Evolutionary conservation across 805 yeast species (phyloP).

Genomic region (Spathaspora passalidarum): DNA sequence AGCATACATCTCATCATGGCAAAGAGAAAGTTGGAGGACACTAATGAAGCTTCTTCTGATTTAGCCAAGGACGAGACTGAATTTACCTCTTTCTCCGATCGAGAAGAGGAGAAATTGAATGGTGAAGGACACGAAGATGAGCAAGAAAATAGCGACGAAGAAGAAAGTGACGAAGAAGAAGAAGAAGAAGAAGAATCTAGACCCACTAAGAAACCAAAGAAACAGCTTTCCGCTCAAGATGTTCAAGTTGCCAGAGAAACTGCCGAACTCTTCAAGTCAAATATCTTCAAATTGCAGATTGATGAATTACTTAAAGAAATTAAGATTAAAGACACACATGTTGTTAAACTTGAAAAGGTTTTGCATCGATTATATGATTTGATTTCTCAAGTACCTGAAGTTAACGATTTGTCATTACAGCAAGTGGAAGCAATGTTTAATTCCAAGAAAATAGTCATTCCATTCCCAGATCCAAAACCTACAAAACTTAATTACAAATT

Average conservation of each 20-base stretch:
- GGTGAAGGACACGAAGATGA: slow-evolving; percentile 28
- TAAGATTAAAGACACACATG: slow-evolving; percentile 65
- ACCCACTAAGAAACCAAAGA: slow-evolving; percentile 33
- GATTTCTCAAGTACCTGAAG: slow-evolving; percentile 61
- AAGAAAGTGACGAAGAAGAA: slow-evolving; percentile 13
- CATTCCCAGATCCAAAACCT: slow-evolving; percentile 91
- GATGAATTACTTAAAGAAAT: slow-evolving; percentile 87
- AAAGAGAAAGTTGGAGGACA: slow-evolving; percentile 22
- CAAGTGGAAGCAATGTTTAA: slow-evolving; percentile 58
- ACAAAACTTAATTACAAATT: slow-evolving; percentile 67
- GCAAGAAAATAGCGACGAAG: slow-evolving; percentile 14
- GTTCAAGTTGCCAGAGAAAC: slow-evolving; percentile 91
- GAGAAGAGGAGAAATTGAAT: slow-evolving; percentile 10
- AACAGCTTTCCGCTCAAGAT: slow-evolving; percentile 66
- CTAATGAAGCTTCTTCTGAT: neutral
- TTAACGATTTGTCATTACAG: slow-evolving; percentile 47
- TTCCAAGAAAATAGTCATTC: slow-evolving; percentile 57
- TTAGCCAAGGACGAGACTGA: slow-evolving; percentile 8
- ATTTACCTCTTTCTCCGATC: slow-evolving; percentile 4
- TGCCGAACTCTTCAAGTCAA: slow-evolving; percentile 90
- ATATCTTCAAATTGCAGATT: slow-evolving; percentile 91
- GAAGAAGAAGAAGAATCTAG: slow-evolving; percentile 10
- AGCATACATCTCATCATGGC: slow-evolving; percentile 15
- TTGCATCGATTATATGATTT: slow-evolving; percentile 70
- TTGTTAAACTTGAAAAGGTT: slow-evolving; percentile 66